These are phyloP conservation scores for Hypoxylon sp. DNA, from an alignment of 2,329 filamentous ascomycete genomes.

Conservation along the genomic window DNA sequence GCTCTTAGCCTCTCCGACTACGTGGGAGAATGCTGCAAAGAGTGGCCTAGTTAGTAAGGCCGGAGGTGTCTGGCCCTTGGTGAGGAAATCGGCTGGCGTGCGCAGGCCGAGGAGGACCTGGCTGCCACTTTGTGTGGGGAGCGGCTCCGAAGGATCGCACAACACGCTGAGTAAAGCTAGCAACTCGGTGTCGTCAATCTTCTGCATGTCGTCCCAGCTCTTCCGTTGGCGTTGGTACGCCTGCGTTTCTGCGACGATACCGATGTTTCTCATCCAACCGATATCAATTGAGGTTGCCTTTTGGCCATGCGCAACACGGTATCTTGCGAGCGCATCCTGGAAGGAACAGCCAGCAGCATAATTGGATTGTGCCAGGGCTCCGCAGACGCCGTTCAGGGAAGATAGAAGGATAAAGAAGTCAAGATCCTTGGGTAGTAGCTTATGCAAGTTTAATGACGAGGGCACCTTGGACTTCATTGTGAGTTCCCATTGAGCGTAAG, in stretches of 20 bases:
- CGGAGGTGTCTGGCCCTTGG: constrained; percentile 23
- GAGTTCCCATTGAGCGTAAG: constrained; percentile 46
- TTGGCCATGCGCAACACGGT: constrained; percentile 43
- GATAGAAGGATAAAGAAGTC: constrained; percentile 53
- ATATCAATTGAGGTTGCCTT: constrained; percentile 49
- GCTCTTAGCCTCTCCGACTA: constrained; percentile 27
- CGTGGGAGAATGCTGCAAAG: constrained; percentile 35
- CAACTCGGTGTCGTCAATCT: constrained; percentile 48
- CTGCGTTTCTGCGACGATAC: constrained; percentile 49
- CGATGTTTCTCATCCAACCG: constrained; percentile 50
- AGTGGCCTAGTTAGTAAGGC: constrained; percentile 33
- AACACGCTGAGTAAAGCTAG: constrained; percentile 46
- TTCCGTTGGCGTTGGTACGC: constrained; percentile 38
- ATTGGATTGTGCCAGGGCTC: constrained; percentile 48
- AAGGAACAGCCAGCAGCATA: constrained; percentile 50
- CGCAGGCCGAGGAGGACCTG: constrained; percentile 42
- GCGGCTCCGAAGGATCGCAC: constrained; percentile 44
- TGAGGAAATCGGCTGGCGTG: constrained; percentile 40
- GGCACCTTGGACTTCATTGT: constrained; percentile 49
- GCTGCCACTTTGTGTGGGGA: constrained; percentile 18
- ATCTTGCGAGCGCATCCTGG: constrained; percentile 49
- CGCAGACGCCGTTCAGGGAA: constrained; percentile 48
- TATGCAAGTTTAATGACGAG: constrained; percentile 47
- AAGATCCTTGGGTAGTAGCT: constrained; percentile 43
- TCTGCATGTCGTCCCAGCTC: constrained; percentile 40